phyloP scores from a whole-genome alignment of 1,284 basidiomycete species.

The Cutaneotrichosporon cutaneum region DNA sequence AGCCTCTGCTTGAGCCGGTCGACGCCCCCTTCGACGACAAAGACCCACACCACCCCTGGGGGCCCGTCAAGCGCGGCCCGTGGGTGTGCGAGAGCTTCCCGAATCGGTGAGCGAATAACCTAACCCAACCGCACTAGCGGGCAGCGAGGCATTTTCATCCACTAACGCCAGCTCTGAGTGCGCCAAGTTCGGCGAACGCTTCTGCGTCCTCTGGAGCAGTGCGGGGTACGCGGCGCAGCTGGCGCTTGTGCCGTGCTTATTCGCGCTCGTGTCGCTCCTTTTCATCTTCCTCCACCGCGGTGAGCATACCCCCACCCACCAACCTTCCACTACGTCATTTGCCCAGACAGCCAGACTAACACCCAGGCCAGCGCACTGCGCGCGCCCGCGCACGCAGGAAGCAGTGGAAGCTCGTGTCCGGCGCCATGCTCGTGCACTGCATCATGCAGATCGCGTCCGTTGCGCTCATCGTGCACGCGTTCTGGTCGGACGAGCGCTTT shows the following conservation, averaged over 20 bases:
- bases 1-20: conserved; percentile 26
- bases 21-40: background rate
- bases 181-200: conserved; percentile 47
- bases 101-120: conserved; percentile 43
- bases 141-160: background rate
- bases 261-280: conserved; percentile 45
- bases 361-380: conserved; percentile 42
- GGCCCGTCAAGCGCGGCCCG: conserved; percentile 3
- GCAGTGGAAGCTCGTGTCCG: conserved; percentile 53
- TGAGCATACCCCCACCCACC: conserved; percentile 19
- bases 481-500: conserved; percentile 48
- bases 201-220: conserved; percentile 48
- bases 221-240: conserved; percentile 51
- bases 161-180: conserved; percentile 45
- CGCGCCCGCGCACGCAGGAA: conserved; percentile 48
- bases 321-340: background rate
- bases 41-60: background rate
- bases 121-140: background rate
- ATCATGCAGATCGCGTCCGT: conserved; percentile 45
- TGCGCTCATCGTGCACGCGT: conserved; percentile 47
- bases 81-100: conserved; percentile 49
- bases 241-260: conserved; percentile 49
- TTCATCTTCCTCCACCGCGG: conserved; percentile 53
- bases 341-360: background rate
- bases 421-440: conserved; percentile 49